Evolutionary conservation across 176 grass and related monocot species (phyloP).

Genomic region (Tillandsia leiboldiana): DNA sequence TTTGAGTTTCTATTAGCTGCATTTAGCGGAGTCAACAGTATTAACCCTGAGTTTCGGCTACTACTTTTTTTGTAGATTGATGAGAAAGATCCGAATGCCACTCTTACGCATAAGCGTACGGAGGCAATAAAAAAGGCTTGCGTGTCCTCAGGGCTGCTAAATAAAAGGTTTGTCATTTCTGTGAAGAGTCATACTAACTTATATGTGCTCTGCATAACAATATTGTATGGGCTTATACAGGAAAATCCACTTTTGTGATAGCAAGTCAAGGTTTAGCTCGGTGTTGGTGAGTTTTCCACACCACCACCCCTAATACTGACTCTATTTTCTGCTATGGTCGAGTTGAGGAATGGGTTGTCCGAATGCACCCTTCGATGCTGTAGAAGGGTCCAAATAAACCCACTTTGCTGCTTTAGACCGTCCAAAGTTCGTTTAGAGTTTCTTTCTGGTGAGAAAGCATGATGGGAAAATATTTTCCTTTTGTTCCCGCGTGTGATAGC

Average conservation of each 20-base stretch:
- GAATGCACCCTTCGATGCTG: too few species aligned
- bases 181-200: slow-evolving; percentile 1
- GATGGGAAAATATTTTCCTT: too few species aligned
- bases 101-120: slow-evolving; percentile 44
- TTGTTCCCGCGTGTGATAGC: too few species aligned
- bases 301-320: not conserved
- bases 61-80: slow-evolving; percentile 31
- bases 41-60: not conserved
- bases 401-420: too few species aligned
- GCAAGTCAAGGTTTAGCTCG: slow-evolving; percentile 35
- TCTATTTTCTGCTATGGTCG: not conserved
- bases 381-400: too few species aligned
- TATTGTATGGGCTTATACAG: slow-evolving; percentile 24
- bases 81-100: slow-evolving; percentile 51
- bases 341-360: too few species aligned
- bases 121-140: slow-evolving; percentile 63
- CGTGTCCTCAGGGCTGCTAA: slow-evolving; percentile 50
- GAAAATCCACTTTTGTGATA: slow-evolving; percentile 38
- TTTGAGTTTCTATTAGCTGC: not conserved
- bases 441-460: too few species aligned
- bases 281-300: slow-evolving; percentile 46
- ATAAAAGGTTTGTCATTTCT: slow-evolving; percentile 48
- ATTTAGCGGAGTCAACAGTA: not conserved
- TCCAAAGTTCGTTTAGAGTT: too few species aligned
- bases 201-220: not conserved